phyloP scores from a whole-genome alignment of 495 filamentous ascomycete species.

The Neurospora hispaniola region DNA sequence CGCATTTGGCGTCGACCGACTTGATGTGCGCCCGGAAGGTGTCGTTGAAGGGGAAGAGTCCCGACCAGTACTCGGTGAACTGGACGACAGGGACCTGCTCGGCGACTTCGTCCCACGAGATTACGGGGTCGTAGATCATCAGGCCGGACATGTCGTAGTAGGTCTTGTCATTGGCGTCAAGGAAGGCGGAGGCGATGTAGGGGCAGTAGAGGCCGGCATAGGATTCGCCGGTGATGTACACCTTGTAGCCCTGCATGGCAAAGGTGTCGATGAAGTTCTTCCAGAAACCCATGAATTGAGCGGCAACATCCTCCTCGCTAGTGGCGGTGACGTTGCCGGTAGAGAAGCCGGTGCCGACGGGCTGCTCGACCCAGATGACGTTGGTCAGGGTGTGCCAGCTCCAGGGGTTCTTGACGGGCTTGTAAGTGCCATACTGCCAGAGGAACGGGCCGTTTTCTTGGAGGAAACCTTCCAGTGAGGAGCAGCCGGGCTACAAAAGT shows the following conservation, averaged over 20 bases:
- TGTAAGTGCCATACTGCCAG: slow-evolving; percentile 59
- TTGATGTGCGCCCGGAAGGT: slow-evolving; percentile 52
- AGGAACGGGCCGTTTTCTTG: slow-evolving; percentile 71
- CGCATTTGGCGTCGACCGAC: slow-evolving; percentile 45
- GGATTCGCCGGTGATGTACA: slow-evolving; percentile 61
- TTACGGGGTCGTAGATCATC: slow-evolving; percentile 59
- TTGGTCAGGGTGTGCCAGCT: slow-evolving; percentile 69
- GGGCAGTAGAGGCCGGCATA: slow-evolving; percentile 73
- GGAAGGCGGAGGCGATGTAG: slow-evolving; percentile 66
- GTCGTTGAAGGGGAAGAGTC: slow-evolving; percentile 55
- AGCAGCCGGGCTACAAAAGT: slow-evolving; percentile 45
- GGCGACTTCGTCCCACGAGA: slow-evolving; percentile 40
- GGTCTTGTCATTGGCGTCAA: slow-evolving; percentile 53
- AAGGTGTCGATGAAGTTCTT: slow-evolving; percentile 62
- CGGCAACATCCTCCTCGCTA: slow-evolving; percentile 52
- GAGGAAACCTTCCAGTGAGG: slow-evolving; percentile 56
- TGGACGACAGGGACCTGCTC: slow-evolving; percentile 46
- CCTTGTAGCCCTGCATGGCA: slow-evolving; percentile 46
- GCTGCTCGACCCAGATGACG: slow-evolving; percentile 66
- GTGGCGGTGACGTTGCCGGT: slow-evolving; percentile 51
- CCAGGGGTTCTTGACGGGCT: slow-evolving; percentile 54
- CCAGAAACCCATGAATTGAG: slow-evolving; percentile 62
- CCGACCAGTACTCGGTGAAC: slow-evolving; percentile 51
- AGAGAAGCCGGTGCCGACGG: slow-evolving; percentile 65
- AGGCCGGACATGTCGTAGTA: slow-evolving; percentile 61